Evolutionary conservation across 139 green algal genomes (phyloP).

Genomic region (Bryopsis sp.): DNA sequence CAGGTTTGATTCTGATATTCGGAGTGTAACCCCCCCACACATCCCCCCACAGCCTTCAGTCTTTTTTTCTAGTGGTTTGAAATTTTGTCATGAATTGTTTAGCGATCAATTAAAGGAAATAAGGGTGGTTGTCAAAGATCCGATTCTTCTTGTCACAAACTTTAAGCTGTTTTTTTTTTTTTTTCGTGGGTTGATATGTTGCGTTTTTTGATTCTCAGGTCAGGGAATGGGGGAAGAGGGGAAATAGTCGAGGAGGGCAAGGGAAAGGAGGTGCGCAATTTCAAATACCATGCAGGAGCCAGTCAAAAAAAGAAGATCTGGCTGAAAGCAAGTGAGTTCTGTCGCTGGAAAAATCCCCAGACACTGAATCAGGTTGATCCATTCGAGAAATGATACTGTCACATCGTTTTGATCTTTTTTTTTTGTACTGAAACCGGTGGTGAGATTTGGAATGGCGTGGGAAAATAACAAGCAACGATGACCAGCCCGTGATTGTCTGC

Average conservation of each 20-base stretch:
- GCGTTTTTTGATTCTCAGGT: constrained; percentile 27
- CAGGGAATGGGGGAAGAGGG: constrained; percentile 52
- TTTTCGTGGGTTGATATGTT: background rate
- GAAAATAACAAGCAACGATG: too few relatives aligned
- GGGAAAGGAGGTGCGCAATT: constrained; percentile 59
- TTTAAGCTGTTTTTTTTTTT: too few relatives aligned
- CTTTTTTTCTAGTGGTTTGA: too few relatives aligned
- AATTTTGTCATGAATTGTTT: background rate
- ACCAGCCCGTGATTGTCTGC: background rate
- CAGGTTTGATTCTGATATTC: constrained; percentile 32
- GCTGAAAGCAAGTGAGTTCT: constrained; percentile 46
- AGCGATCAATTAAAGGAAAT: constrained; percentile 6
- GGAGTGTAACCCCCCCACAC: background rate
- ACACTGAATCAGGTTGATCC: too few relatives aligned
- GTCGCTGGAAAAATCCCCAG: too few relatives aligned
- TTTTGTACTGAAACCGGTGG: too few relatives aligned
- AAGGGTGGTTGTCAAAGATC: too few relatives aligned
- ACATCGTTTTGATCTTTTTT: too few relatives aligned
- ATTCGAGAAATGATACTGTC: too few relatives aligned
- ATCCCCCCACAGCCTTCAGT: too few relatives aligned
- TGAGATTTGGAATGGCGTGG: too few relatives aligned
- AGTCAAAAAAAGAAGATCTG: constrained; percentile 61
- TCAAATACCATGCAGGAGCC: constrained; percentile 64
- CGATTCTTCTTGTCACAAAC: too few relatives aligned
- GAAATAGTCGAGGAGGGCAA: constrained; percentile 47